Conservation (phyloP, 257 asterid genomes). For the Salvia miltiorrhiza region DNA sequence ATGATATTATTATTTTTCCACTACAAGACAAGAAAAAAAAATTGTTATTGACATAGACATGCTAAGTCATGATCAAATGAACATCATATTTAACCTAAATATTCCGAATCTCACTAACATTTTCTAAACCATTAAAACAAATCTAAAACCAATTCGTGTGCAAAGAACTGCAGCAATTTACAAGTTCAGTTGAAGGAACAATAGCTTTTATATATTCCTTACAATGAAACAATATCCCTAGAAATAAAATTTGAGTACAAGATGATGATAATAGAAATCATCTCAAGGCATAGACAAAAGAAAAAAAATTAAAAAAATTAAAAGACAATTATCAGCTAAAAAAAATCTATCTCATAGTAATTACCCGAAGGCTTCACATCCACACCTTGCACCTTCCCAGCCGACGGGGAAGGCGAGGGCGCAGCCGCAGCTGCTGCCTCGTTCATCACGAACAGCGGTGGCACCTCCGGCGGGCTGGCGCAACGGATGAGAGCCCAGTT, state of each 20-base stretch:
- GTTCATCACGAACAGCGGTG: slow-evolving; percentile 25
- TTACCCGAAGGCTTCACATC: slow-evolving; percentile 61
- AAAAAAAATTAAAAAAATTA: not conserved
- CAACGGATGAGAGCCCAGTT: slow-evolving; percentile 61
- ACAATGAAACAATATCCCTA: slow-evolving; percentile 15
- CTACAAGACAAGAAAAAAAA: not conserved
- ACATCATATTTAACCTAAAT: not conserved
- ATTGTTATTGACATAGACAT: not conserved
- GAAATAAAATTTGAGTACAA: slow-evolving; percentile 16
- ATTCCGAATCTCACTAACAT: not conserved
- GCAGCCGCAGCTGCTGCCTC: slow-evolving; percentile 9
- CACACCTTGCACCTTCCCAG: slow-evolving; percentile 36
- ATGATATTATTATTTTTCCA: not conserved
- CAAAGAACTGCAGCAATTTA: slow-evolving; percentile 28
- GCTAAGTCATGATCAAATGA: not conserved
- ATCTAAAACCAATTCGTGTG: not conserved
- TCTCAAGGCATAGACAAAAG: slow-evolving; percentile 6
- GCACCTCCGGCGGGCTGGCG: slow-evolving; percentile 58
- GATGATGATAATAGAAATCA: not conserved
- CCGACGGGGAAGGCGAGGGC: not conserved
- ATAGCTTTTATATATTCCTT: slow-evolving; percentile 10
- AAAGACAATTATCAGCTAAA: slow-evolving; percentile 7
- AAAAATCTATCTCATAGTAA: slow-evolving; percentile 63
- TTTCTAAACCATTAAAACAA: not conserved
- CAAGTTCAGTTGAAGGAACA: slow-evolving; percentile 21